phyloP scores from a whole-genome alignment of 805 yeast species.

The Cyberlindnera xylosilytica region DNA sequence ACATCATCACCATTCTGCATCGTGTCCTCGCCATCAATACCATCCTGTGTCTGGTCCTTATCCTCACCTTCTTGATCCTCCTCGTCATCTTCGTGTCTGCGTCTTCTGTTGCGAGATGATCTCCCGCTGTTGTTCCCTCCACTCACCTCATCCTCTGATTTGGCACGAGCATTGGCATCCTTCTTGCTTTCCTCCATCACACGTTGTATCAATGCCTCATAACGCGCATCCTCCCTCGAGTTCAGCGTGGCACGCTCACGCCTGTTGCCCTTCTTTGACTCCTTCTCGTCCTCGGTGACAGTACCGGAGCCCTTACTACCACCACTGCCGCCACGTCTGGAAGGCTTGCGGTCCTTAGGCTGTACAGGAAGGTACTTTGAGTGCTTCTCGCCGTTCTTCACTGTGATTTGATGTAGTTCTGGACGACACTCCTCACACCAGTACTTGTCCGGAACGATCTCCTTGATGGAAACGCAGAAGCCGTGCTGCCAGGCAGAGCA shows the following conservation, averaged over 20 bases:
- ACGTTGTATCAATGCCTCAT: conserved; percentile 38
- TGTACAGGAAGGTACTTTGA: conserved; percentile 48
- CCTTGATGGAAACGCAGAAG: conserved; percentile 82
- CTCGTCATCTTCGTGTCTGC: conserved; percentile 8
- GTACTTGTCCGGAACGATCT: conserved; percentile 85
- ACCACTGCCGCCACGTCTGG: conserved; percentile 15
- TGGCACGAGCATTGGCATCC: conserved; percentile 28
- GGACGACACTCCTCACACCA: conserved; percentile 94
- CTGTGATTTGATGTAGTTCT: conserved; percentile 62
- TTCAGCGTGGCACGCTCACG: conserved; percentile 36
- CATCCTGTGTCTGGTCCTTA: neutral
- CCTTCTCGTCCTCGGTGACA: conserved; percentile 14
- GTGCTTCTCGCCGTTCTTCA: conserved; percentile 44
- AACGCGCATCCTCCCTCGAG: conserved; percentile 35
- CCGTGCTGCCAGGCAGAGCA: conserved; percentile 99
- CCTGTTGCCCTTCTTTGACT: conserved; percentile 24
- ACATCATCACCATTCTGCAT: conserved; percentile 3
- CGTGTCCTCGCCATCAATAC: conserved; percentile 10
- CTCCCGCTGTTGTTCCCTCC: too few relatives aligned
- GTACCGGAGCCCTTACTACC: conserved; percentile 6
- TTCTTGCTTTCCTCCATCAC: conserved; percentile 39
- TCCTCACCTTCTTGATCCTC: neutral
- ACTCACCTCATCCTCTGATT: conserved; percentile 9
- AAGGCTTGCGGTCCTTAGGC: conserved; percentile 32
- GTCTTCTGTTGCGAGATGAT: conserved; percentile 12